These are phyloP conservation scores for Monosporascus cannonballus DNA, from an alignment of 2,329 filamentous ascomycete genomes.

Conservation along the genomic window DNA sequence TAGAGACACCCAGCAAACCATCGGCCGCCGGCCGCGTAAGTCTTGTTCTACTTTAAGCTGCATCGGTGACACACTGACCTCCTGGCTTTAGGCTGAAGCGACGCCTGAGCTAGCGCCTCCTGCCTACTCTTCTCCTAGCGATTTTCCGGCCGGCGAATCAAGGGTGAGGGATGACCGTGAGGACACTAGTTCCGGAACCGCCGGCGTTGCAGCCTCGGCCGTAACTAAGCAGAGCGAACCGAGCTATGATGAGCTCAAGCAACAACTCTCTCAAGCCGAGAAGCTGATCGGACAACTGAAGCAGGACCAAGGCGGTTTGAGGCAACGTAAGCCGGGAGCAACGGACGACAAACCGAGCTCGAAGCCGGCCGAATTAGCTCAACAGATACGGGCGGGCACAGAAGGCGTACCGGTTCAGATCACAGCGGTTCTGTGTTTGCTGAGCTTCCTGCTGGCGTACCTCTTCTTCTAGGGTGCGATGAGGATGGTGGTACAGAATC, in stretches of 20 bases:
- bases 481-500: conserved; percentile 7
- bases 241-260: conserved; percentile 57
- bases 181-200: conserved; percentile 7
- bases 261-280: conserved; percentile 69
- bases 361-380: conserved; percentile 40
- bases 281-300: conserved; percentile 64
- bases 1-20: conserved; percentile 36
- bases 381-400: conserved; percentile 49
- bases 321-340: conserved; percentile 68
- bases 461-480: conserved; percentile 71
- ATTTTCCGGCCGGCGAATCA: conserved; percentile 28
- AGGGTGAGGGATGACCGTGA: conserved; percentile 15
- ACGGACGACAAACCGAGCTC: conserved; percentile 41
- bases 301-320: conserved; percentile 60
- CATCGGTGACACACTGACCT: conserved; percentile 1
- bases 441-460: conserved; percentile 92
- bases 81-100: conserved; percentile 24
- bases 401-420: conserved; percentile 85
- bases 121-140: conserved; percentile 38
- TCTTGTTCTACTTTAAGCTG: conserved; percentile 9
- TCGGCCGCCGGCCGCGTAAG: conserved; percentile 35
- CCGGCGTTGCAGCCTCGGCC: conserved; percentile 37
- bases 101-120: conserved; percentile 40
- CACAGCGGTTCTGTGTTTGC: conserved; percentile 74
- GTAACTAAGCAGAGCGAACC: conserved; percentile 38